Evolutionary conservation across 257 asterid genomes (phyloP).

Genomic region (Primulina eburnea): DNA sequence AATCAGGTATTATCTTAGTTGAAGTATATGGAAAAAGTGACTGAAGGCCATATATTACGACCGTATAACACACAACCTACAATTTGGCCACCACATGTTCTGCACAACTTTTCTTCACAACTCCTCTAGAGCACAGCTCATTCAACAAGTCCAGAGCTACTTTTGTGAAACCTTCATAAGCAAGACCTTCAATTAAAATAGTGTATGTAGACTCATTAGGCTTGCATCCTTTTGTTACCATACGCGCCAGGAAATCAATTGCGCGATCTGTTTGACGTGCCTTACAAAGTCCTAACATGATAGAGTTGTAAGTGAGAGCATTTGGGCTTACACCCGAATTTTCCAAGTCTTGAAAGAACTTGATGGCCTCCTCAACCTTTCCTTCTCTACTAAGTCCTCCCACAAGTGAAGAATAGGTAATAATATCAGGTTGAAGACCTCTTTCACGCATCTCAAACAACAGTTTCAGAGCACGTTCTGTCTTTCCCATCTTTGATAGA

Average conservation of each 20-base stretch:
- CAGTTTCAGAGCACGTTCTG: slow-evolving; percentile 54
- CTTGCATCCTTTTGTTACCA: slow-evolving; percentile 78
- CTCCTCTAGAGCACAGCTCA: slow-evolving; percentile 67
- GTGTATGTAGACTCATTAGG: slow-evolving; percentile 82
- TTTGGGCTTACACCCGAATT: slow-evolving; percentile 55
- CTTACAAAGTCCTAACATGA: slow-evolving; percentile 84
- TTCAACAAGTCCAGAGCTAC: slow-evolving; percentile 71
- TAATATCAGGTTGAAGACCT: slow-evolving; percentile 65
- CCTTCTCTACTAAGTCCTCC: slow-evolving; percentile 82
- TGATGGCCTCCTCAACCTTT: slow-evolving; percentile 64
- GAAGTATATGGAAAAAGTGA: not conserved
- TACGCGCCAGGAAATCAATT: slow-evolving; percentile 59
- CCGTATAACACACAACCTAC: slow-evolving; percentile 27
- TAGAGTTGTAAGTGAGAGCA: slow-evolving; percentile 61
- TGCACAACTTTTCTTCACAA: slow-evolving; percentile 59
- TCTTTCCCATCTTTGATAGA: slow-evolving; percentile 68
- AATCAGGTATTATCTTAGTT: too few relatives aligned
- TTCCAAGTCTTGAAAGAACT: slow-evolving; percentile 62
- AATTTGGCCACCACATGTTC: slow-evolving; percentile 47
- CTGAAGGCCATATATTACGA: not conserved
- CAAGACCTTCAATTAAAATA: slow-evolving; percentile 71
- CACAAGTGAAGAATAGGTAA: slow-evolving; percentile 67
- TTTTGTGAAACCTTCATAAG: slow-evolving; percentile 58
- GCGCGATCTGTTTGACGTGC: slow-evolving; percentile 75
- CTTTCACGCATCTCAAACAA: slow-evolving; percentile 65